A percentile compares a stretch with the other conserved stretches of the same genome.
Evolutionary conservation across 225 moss, liverwort and hornwort genomes (phyloP).

Genomic region (Neckera pumila): DNA sequence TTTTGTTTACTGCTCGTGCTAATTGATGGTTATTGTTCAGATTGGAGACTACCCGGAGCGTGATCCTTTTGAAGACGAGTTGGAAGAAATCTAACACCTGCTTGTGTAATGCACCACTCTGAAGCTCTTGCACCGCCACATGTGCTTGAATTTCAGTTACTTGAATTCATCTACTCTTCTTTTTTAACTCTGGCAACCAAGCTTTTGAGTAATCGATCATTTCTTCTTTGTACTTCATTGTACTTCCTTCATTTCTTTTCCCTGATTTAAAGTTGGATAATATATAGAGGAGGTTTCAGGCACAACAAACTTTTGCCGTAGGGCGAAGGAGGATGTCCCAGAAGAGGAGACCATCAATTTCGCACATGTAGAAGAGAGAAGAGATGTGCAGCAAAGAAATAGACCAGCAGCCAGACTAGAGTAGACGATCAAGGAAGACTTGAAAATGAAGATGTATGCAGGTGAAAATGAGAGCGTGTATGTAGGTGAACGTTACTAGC

Average conservation of each 20-base stretch:
- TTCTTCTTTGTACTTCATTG: not conserved
- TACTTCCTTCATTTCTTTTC: not conserved
- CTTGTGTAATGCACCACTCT: not conserved
- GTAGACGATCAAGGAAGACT: not conserved
- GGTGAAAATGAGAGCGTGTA: not conserved
- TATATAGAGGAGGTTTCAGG: not conserved
- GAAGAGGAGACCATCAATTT: not conserved
- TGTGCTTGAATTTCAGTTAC: not conserved
- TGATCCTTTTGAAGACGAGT: constrained; percentile 76
- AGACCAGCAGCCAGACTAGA: not conserved
- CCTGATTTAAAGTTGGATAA: not conserved
- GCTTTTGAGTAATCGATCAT: not conserved
- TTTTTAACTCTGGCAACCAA: not conserved
- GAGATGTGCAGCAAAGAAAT: not conserved
- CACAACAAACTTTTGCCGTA: not conserved
- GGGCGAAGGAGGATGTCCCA: not conserved
- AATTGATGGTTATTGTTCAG: constrained; percentile 18
- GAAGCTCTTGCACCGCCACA: not conserved
- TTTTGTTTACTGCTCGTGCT: not conserved
- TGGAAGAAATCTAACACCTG: constrained; percentile 31
- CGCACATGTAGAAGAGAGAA: not conserved
- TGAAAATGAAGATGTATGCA: no score
- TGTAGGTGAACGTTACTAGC: not conserved
- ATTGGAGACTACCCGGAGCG: constrained; percentile 85
- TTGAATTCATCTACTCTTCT: not conserved